A percentile compares a stretch with the other conserved stretches of the same genome.
phyloP scores from a whole-genome alignment of 2,329 filamentous ascomycete species.

The Clarireedia homoeocarpa region DNA sequence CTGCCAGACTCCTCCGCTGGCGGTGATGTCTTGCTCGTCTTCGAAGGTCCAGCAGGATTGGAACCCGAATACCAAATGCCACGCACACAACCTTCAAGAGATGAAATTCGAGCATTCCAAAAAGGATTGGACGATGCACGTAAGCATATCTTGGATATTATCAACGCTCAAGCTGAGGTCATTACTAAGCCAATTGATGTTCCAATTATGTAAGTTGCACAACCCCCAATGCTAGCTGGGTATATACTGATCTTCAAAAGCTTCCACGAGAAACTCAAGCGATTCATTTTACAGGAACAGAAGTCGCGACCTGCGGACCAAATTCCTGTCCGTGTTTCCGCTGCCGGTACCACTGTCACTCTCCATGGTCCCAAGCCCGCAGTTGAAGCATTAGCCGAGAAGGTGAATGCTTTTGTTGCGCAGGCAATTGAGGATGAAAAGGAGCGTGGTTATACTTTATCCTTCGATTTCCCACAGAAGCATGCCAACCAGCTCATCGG shows the following conservation, averaged over 20 bases:
- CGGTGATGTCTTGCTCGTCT: constrained; percentile 61
- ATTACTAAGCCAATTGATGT: constrained; percentile 46
- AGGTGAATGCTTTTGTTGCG: constrained; percentile 71
- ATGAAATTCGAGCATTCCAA: constrained; percentile 46
- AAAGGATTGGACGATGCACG: constrained; percentile 47
- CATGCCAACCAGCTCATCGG: constrained; percentile 79
- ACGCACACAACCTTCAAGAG: constrained; percentile 41
- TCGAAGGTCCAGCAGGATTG: constrained; percentile 52
- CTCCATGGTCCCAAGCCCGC: constrained; percentile 69
- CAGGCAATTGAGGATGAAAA: constrained; percentile 90
- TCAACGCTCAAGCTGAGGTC: constrained; percentile 52
- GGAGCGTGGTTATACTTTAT: constrained; percentile 78
- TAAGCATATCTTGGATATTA: constrained; percentile 48
- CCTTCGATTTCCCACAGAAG: constrained; percentile 92
- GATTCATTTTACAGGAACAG: constrained; percentile 59
- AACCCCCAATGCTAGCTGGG: neutral
- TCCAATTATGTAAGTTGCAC: constrained; percentile 41
- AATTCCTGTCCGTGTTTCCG: constrained; percentile 53
- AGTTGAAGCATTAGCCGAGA: constrained; percentile 64
- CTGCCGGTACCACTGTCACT: constrained; percentile 53
- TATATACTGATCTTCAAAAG: constrained; percentile 30
- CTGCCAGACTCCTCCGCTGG: constrained; percentile 57
- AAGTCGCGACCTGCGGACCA: constrained; percentile 47
- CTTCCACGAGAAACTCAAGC: constrained; percentile 55
- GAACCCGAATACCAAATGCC: constrained; percentile 45